Conservation (phyloP, 768 basidiomycete genomes). For the Pulveroboletus sp. region DNA sequence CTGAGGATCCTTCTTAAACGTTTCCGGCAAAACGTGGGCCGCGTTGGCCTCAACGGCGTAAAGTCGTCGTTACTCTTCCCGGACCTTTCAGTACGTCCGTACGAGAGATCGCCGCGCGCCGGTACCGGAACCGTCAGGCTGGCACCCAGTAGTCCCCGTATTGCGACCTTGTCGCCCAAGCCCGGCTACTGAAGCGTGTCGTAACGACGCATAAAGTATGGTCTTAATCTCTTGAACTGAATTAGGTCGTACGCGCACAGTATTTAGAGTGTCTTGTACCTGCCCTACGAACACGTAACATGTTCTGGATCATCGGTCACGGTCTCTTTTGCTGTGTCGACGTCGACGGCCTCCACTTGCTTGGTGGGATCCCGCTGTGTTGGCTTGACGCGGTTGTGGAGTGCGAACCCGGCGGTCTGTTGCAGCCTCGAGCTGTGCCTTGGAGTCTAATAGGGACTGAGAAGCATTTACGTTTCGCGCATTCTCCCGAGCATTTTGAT, state of each 20-base stretch:
- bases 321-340: no score
- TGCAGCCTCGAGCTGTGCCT: no score
- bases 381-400: no score
- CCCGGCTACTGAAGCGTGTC: slow-evolving; percentile 7
- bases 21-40: slow-evolving; percentile 18
- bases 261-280: neutral
- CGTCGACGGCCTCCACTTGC: no score
- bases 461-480: neutral
- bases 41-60: slow-evolving; percentile 2
- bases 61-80: slow-evolving; percentile 11
- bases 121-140: slow-evolving; percentile 6
- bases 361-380: no score
- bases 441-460: neutral
- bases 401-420: no score
- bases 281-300: neutral
- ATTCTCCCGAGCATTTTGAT: no score
- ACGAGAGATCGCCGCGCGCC: slow-evolving; percentile 12
- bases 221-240: neutral
- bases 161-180: slow-evolving; percentile 8
- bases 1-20: slow-evolving; percentile 32
- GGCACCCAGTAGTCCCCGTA: slow-evolving; percentile 8
- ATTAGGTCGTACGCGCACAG: neutral
- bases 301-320: no score
- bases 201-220: neutral
- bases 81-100: neutral